Conservation (phyloP, 345 rosid species). For the Gossypium ekmanianum region DNA sequence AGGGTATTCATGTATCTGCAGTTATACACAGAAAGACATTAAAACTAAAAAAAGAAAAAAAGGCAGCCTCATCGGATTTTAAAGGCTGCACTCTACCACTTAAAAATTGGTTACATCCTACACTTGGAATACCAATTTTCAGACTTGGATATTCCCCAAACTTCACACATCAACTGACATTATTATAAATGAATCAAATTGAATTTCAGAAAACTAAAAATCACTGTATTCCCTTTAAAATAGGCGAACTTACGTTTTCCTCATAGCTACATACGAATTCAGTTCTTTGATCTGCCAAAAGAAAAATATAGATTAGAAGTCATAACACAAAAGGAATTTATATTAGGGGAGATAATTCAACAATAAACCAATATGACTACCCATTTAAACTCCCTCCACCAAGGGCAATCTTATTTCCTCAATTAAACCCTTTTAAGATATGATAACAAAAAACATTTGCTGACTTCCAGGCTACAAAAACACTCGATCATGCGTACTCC, state of each 20-base stretch:
- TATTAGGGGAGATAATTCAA: constrained; percentile 2
- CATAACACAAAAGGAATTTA: constrained; percentile 4
- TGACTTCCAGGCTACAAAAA: not conserved
- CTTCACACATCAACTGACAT: not conserved
- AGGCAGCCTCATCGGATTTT: not conserved
- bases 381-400: not conserved
- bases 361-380: not conserved
- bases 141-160: not conserved
- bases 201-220: constrained; percentile 1
- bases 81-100: not conserved
- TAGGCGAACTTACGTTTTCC: constrained; percentile 72
- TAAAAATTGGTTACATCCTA: not conserved
- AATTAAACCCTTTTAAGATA: not conserved
- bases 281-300: constrained; percentile 83
- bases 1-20: constrained; percentile 84
- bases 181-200: not conserved
- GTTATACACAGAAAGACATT: constrained; percentile 7
- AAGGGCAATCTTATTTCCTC: not conserved
- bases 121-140: not conserved
- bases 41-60: constrained; percentile 1
- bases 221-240: not conserved
- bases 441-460: not conserved
- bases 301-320: constrained; percentile 7
- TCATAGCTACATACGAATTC: constrained; percentile 82
- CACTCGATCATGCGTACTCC: not conserved